These are phyloP conservation scores for Obba rivulosa DNA, from an alignment of 768 basidiomycete species.

Conservation along the genomic window DNA sequence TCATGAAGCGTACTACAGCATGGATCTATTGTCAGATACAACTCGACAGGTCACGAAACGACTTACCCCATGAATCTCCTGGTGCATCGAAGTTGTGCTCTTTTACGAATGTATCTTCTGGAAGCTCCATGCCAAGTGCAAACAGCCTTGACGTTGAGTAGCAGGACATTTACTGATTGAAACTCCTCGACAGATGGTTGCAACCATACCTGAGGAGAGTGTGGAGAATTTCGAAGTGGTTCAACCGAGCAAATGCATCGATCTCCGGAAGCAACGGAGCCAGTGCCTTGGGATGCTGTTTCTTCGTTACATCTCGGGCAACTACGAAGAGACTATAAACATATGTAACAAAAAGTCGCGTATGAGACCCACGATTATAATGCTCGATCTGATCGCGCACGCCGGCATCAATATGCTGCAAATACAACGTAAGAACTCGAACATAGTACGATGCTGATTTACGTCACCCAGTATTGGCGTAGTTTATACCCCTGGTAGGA, in stretches of 20 bases:
- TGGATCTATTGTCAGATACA: too few species aligned
- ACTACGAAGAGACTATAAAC: too few species aligned
- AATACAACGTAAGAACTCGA: too few species aligned
- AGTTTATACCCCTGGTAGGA: conserved; percentile 51
- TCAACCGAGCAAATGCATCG: conserved; percentile 22
- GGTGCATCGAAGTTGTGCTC: conserved; percentile 21
- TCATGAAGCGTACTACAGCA: conserved; percentile 54
- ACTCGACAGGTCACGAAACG: background rate
- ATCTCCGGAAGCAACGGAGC: conserved; percentile 27
- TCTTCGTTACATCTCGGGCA: conserved; percentile 20
- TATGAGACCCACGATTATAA: conserved; percentile 31
- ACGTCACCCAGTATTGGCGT: conserved; percentile 41
- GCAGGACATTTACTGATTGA: too few species aligned
- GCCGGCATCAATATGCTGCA: conserved; percentile 35
- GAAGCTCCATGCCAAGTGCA: conserved; percentile 27
- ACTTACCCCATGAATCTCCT: conserved; percentile 25
- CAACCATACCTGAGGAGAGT: conserved; percentile 20
- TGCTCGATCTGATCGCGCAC: conserved; percentile 41
- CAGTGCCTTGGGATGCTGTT: conserved; percentile 23
- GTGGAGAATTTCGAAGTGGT: conserved; percentile 25
- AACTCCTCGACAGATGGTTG: background rate
- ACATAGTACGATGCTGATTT: background rate
- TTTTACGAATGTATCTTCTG: conserved; percentile 27
- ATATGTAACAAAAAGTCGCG: background rate
- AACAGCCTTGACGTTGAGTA: conserved; percentile 21